phyloP scores from a whole-genome alignment of 192 early-diverging fungal species.

The Gonapodya prolifera region DNA sequence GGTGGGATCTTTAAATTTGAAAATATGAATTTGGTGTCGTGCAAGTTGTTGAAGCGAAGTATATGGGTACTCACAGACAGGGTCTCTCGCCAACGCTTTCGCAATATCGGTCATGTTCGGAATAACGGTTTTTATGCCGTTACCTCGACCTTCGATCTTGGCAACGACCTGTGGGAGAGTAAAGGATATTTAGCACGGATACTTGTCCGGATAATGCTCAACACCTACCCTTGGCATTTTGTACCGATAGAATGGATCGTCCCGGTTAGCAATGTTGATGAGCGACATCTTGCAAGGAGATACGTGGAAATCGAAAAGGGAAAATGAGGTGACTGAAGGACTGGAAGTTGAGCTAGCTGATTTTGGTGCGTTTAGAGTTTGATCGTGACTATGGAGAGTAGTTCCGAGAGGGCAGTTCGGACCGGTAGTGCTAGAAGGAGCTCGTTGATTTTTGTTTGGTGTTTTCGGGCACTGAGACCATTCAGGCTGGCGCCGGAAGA shows the following conservation, averaged over 20 bases:
- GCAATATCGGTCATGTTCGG: constrained; percentile 94
- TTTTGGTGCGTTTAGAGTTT: background rate
- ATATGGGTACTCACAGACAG: constrained; percentile 34
- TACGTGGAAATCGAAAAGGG: background rate
- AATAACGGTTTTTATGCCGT: constrained; percentile 98
- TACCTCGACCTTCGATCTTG: constrained; percentile 94
- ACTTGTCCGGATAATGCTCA: background rate
- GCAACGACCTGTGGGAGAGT: constrained; percentile 17
- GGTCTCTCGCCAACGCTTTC: constrained; percentile 73
- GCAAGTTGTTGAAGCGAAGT: too few species aligned
- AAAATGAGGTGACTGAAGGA: background rate
- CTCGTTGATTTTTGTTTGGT: background rate
- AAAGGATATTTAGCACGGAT: background rate
- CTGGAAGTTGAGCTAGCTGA: background rate
- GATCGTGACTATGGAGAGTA: background rate
- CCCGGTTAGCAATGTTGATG: constrained; percentile 9
- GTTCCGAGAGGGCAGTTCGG: background rate
- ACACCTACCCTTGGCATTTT: constrained; percentile 81
- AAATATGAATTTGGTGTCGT: too few species aligned
- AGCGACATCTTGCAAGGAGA: background rate
- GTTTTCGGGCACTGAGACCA: background rate
- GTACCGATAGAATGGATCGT: constrained; percentile 96
- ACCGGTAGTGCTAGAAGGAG: too few species aligned
- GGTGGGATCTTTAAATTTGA: constrained; percentile 35
- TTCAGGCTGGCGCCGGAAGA: background rate